phyloP scores from a whole-genome alignment of 2,329 filamentous ascomycete species.

The Parasarocladium wereldwijsianum region DNA sequence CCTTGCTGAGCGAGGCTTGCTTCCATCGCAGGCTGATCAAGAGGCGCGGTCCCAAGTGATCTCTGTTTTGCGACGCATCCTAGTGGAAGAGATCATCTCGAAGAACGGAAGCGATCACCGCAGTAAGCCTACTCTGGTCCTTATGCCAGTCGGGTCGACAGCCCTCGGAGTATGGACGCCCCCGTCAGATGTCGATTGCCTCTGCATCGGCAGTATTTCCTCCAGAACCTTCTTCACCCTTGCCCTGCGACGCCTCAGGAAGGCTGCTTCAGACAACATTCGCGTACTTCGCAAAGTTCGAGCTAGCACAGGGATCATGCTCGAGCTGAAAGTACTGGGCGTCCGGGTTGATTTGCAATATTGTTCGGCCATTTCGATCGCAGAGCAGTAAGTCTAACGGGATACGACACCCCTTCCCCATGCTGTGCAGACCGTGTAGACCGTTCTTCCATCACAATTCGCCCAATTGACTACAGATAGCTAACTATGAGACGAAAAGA shows the following conservation, averaged over 20 bases:
- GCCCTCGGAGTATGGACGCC: constrained; percentile 46
- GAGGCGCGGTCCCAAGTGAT: constrained; percentile 27
- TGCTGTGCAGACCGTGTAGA: background rate
- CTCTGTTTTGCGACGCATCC: constrained; percentile 24
- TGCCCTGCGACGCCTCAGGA: constrained; percentile 37
- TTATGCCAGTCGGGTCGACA: constrained; percentile 52
- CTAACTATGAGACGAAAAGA: constrained; percentile 8
- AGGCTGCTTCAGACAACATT: constrained; percentile 26
- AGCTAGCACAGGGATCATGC: constrained; percentile 45
- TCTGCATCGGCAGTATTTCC: constrained; percentile 49
- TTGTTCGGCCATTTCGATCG: constrained; percentile 40
- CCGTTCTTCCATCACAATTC: background rate
- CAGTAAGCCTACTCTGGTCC: constrained; percentile 22
- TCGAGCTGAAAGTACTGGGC: constrained; percentile 43
- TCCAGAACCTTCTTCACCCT: constrained; percentile 46
- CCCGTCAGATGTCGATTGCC: constrained; percentile 48
- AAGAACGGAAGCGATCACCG: constrained; percentile 6
- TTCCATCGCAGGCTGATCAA: constrained; percentile 32
- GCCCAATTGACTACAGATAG: background rate
- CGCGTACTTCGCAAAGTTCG: constrained; percentile 41
- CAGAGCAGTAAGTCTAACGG: constrained; percentile 25
- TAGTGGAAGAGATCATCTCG: constrained; percentile 18
- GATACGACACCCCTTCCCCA: background rate
- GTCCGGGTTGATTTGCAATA: constrained; percentile 53
- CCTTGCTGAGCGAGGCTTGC: constrained; percentile 21